A percentile compares a stretch with the other conserved stretches of the same genome.
phyloP scores from a whole-genome alignment of 2,329 filamentous ascomycete genomes.

The Fusarium setosum region DNA sequence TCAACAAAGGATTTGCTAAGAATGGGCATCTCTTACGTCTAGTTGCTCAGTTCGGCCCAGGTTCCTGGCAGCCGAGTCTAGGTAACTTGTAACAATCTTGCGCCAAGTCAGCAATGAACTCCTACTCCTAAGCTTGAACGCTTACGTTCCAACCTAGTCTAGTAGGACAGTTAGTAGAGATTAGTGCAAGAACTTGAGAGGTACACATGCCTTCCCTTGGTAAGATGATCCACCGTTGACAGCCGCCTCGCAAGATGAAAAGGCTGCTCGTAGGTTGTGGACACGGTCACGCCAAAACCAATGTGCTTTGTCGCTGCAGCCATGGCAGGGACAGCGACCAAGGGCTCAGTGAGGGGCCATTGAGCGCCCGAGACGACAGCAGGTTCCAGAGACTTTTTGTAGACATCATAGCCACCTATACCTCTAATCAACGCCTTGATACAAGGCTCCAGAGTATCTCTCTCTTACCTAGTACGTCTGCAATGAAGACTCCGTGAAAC shows the following conservation, averaged over 20 bases:
- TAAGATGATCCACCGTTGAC: conserved; percentile 76
- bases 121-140: rapidly evolving
- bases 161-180: background rate
- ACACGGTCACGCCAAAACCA: conserved; percentile 76
- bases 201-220: conserved; percentile 63
- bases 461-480: conserved; percentile 66
- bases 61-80: conserved; percentile 76
- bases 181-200: rapidly evolving
- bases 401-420: conserved; percentile 75
- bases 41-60: conserved; percentile 68
- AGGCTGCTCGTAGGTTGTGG: conserved; percentile 77
- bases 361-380: conserved; percentile 73
- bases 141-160: conserved; percentile 67
- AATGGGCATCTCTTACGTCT: conserved; percentile 14
- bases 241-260: conserved; percentile 75
- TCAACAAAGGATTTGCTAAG: background rate
- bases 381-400: conserved; percentile 69
- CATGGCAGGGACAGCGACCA: conserved; percentile 75
- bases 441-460: rapidly evolving
- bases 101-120: conserved; percentile 41
- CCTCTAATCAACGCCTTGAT: background rate
- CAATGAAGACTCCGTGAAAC: conserved; percentile 75
- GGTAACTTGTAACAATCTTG: conserved; percentile 75
- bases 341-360: conserved; percentile 77
- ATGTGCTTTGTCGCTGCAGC: conserved; percentile 75